Percentiles rank a stretch among this genome's conserved stretches.
These are phyloP conservation scores for Vanderwaltozyma yarrowii DNA, from an alignment of 805 yeast species.

Conservation along the genomic window DNA sequence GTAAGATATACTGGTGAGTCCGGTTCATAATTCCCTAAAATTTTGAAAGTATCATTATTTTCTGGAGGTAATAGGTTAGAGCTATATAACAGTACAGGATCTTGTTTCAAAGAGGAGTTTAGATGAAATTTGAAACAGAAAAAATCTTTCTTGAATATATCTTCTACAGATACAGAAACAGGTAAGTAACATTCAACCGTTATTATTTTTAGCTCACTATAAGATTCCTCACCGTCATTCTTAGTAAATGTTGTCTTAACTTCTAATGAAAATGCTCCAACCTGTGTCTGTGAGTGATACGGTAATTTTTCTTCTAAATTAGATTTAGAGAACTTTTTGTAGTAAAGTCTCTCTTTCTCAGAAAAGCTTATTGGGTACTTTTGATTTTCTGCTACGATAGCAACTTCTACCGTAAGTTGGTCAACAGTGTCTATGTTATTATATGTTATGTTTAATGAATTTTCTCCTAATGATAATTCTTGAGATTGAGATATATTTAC, in stretches of 20 bases:
- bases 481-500: slow-evolving; percentile 11
- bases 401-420: slow-evolving; percentile 3
- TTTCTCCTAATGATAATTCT: slow-evolving; percentile 12
- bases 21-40: slow-evolving; percentile 15
- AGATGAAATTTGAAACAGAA: slow-evolving; percentile 24
- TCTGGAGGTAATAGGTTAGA: slow-evolving; percentile 8
- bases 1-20: slow-evolving; percentile 10
- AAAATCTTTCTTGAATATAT: slow-evolving; percentile 19
- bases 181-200: slow-evolving; percentile 17
- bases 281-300: slow-evolving; percentile 11
- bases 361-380: slow-evolving; percentile 1
- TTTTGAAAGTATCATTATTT: slow-evolving; percentile 7
- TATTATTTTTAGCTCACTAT: slow-evolving; percentile 10
- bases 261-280: slow-evolving; percentile 11
- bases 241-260: slow-evolving; percentile 8
- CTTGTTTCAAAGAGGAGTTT: slow-evolving; percentile 16
- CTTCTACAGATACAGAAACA: slow-evolving; percentile 26
- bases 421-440: slow-evolving; percentile 7
- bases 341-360: too few relatives aligned
- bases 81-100: slow-evolving; percentile 17
- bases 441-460: slow-evolving; percentile 8
- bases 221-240: slow-evolving; percentile 3
- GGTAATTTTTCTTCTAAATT: too few relatives aligned
- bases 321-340: too few relatives aligned
- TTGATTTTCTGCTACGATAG: slow-evolving; percentile 1